Conservation (phyloP, 2,329 filamentous ascomycete species). For the Monascus ruber region DNA sequence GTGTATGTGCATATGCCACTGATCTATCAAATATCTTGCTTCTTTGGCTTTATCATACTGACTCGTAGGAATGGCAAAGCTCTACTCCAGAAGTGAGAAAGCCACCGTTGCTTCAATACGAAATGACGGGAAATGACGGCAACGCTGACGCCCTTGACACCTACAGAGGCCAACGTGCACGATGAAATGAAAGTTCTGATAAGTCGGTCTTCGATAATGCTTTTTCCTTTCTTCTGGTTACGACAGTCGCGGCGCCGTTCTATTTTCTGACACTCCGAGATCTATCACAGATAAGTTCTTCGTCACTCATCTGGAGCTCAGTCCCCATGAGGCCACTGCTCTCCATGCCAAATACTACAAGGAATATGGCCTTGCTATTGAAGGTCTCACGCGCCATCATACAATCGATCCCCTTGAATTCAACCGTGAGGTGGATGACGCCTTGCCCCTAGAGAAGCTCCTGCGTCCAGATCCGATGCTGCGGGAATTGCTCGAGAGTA, state of each 20-base stretch:
- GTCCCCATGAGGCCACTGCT: slow-evolving; percentile 65
- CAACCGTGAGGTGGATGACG: slow-evolving; percentile 89
- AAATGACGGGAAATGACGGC: neutral
- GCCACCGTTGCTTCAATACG: neutral
- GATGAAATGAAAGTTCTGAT: slow-evolving; percentile 83
- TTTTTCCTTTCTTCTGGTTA: neutral
- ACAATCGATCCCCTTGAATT: slow-evolving; percentile 92
- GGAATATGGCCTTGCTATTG: slow-evolving; percentile 93
- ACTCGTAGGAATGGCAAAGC: slow-evolving; percentile 27
- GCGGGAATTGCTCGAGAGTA: slow-evolving; percentile 63
- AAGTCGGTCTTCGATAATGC: slow-evolving; percentile 23
- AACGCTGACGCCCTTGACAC: neutral
- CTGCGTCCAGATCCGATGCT: slow-evolving; percentile 68
- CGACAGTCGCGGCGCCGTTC: neutral
- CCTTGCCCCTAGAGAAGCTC: slow-evolving; percentile 73
- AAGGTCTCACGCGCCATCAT: slow-evolving; percentile 86
- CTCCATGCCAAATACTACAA: slow-evolving; percentile 89
- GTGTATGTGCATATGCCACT: slow-evolving; percentile 40
- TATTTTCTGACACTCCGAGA: neutral
- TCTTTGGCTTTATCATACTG: slow-evolving; percentile 3
- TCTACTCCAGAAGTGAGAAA: slow-evolving; percentile 70
- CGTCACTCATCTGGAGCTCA: slow-evolving; percentile 58
- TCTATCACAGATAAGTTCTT: slow-evolving; percentile 45
- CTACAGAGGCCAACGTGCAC: slow-evolving; percentile 51
- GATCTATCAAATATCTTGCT: neutral